Base-by-base conservation (phyloP, 371 early-diverging fungal genomes). In the Actinomucor elegans region DNA sequence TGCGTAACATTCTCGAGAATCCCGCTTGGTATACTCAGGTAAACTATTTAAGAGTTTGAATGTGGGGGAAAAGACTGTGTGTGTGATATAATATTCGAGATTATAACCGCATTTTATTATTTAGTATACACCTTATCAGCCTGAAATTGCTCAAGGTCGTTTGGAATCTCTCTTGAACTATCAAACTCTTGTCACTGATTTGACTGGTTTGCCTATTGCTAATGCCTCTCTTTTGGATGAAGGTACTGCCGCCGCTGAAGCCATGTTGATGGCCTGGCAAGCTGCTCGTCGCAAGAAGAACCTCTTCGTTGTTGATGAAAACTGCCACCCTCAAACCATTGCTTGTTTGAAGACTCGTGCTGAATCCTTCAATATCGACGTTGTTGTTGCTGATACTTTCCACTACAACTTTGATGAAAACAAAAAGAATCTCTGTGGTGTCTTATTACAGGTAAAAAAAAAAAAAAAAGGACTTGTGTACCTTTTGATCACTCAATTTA, bases 121-220 rank as follows among this genome's bases (percentile, higher is more conserved):
- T n/a, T 63, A 94, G 87, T 98, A 98, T 76, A 96, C 97, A 10
- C 98, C 98, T 33, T 98, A 98, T 77, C 97, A 98, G 78, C 93
- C 98, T 18, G 98, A 98, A 76, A 97, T 97, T 58, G 83, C 97
- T 38, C 98, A 98, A 78, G 98, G 98, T 45, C 89, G 98, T 51
- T 81, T 98, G 20, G 97, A 98, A 71, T 93, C 95, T 17, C 85
- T 98, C 48, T 71, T 98, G 56, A 97, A 97, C 78, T 98, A 81
- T 80, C 97, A 98, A 73, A 97, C 97, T 8, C 88, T 97, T 86
- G 89, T 98, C 49, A 75, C 81, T 17, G 97, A 97, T 61, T 66
- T 98, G 41, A 97, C 98, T 3, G 97, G 98, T 11, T 70, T 98
- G 61, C 86, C 91, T 14, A 89, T 97, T 37, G 92, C 98, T 54